A percentile compares a stretch with the other conserved stretches of the same genome.
These are phyloP conservation scores for Candida suzukii DNA, from an alignment of 805 yeast species.

Conservation along the genomic window DNA sequence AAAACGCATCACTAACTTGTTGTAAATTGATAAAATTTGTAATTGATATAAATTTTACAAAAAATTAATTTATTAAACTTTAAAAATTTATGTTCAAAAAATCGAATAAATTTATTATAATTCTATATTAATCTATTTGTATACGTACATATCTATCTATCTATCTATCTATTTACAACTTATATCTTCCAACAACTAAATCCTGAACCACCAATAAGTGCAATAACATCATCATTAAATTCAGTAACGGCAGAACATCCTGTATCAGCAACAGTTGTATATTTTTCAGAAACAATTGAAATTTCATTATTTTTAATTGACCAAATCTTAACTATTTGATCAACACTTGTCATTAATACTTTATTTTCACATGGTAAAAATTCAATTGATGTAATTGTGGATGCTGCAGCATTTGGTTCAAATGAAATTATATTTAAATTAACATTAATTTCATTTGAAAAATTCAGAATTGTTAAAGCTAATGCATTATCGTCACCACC, in stretches of 20 bases:
- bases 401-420: constrained; percentile 64
- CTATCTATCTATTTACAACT: neutral
- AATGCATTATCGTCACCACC: constrained; percentile 94
- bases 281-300: constrained; percentile 31
- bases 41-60: no score
- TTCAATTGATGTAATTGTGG: constrained; percentile 71
- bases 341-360: constrained; percentile 68
- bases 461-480: constrained; percentile 30
- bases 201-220: constrained; percentile 78
- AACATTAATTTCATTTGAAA: constrained; percentile 17
- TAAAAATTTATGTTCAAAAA: no score
- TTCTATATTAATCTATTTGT: no score
- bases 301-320: constrained; percentile 24
- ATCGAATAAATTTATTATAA: no score
- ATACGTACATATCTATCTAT: neutral
- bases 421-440: constrained; percentile 27
- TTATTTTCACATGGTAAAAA: constrained; percentile 19
- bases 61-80: no score
- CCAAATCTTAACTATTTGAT: constrained; percentile 75
- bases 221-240: constrained; percentile 22
- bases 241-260: constrained; percentile 53
- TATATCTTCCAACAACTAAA: constrained; percentile 25
- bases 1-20: no score
- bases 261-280: constrained; percentile 87
- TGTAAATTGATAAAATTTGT: no score